phyloP scores from a whole-genome alignment of 1,139 yeast species.

The Geotrichum bryndzae region DNA sequence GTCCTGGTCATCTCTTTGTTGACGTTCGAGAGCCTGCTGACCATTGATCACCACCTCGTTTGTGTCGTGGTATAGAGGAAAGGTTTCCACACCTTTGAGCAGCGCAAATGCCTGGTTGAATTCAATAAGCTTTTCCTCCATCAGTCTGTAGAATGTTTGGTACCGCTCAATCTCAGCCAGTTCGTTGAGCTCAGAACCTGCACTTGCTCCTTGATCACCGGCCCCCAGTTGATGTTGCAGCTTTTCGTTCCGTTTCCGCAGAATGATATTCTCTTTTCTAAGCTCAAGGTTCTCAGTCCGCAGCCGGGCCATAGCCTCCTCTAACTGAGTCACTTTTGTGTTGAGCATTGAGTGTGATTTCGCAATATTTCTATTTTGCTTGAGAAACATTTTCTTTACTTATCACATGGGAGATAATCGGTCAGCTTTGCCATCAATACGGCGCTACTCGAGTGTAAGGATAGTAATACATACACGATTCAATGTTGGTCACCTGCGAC shows the following conservation, averaged over 20 bases:
- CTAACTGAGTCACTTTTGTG: constrained; percentile 11
- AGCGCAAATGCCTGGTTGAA: neutral
- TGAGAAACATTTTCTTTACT: constrained; percentile 5
- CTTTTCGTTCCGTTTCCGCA: constrained; percentile 6
- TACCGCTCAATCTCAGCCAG: neutral
- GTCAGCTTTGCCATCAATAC: neutral
- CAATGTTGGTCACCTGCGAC: neutral
- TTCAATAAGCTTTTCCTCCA: constrained; percentile 5
- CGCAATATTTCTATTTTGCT: constrained; percentile 16
- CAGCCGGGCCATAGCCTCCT: constrained; percentile 12
- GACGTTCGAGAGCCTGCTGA: neutral
- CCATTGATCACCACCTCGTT: neutral
- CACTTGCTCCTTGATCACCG: neutral
- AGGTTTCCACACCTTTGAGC: neutral
- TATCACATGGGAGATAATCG: neutral
- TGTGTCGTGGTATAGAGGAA: neutral
- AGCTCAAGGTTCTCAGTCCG: constrained; percentile 16
- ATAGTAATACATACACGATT: neutral
- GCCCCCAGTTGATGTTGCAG: constrained; percentile 2
- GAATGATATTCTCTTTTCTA: constrained; percentile 13
- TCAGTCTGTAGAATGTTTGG: neutral
- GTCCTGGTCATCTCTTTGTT: neutral
- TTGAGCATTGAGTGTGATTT: constrained; percentile 8
- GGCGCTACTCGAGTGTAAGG: neutral
- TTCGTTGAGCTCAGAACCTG: neutral